Conservation (phyloP, 2,329 filamentous ascomycete genomes). For the Thelonectria olida region DNA sequence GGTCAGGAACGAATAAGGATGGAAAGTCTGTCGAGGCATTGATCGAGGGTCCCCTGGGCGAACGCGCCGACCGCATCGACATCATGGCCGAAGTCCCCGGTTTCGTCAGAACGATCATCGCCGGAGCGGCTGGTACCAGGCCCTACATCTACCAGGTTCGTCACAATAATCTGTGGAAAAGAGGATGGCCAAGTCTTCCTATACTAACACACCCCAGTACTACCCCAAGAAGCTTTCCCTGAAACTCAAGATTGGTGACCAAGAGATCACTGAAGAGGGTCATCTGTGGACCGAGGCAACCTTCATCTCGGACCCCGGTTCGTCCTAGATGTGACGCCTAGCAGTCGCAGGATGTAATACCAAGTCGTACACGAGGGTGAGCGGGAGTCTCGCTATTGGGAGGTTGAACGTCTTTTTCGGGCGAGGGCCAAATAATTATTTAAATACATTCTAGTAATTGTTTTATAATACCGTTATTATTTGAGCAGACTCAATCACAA, state of each 20-base stretch:
- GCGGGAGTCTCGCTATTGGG: not conserved
- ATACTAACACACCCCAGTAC: constrained; percentile 63
- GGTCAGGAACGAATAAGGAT: constrained; percentile 81
- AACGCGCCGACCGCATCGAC: constrained; percentile 80
- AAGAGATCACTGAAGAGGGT: constrained; percentile 83
- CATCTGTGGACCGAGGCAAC: constrained; percentile 87
- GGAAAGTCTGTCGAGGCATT: constrained; percentile 76
- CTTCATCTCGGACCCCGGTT: constrained; percentile 76
- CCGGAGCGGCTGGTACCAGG: constrained; percentile 87
- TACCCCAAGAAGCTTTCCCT: constrained; percentile 73
- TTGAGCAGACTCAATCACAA: not conserved
- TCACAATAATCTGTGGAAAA: constrained; percentile 14
- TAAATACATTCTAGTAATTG: not conserved
- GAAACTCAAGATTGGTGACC: constrained; percentile 85
- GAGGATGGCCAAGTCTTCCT: constrained; percentile 21
- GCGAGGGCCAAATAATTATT: not conserved
- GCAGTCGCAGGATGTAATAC: not conserved
- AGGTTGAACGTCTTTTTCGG: not conserved
- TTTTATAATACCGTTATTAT: not conserved
- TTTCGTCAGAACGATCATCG: constrained; percentile 94
- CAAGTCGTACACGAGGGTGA: not conserved
- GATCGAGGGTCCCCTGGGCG: constrained; percentile 74
- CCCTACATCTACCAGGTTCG: constrained; percentile 96
- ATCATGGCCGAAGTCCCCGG: constrained; percentile 96
- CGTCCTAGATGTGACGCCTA: constrained; percentile 21